A percentile compares a stretch with the other conserved stretches of the same genome.
These are phyloP conservation scores for Teunomyces atbi DNA, from an alignment of 805 yeast genomes.

Conservation along the genomic window DNA sequence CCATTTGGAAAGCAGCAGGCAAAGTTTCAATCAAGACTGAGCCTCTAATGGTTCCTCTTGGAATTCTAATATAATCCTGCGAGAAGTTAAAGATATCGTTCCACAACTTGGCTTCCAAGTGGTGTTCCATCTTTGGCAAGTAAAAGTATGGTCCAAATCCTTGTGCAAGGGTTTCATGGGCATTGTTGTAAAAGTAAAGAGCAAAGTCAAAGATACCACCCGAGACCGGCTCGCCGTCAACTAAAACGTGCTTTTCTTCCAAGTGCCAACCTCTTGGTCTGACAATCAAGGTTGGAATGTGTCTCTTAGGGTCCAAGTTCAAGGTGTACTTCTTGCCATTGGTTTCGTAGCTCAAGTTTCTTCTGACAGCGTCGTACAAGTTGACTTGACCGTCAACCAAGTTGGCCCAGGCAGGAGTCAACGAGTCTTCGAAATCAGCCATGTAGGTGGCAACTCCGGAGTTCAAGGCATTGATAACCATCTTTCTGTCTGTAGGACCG, in stretches of 20 bases:
- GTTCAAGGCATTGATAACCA: constrained; percentile 80
- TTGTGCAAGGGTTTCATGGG: constrained; percentile 53
- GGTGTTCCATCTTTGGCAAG: constrained; percentile 85
- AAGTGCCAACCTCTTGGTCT: constrained; percentile 91
- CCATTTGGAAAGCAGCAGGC: constrained; percentile 86
- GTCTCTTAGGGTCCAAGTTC: constrained; percentile 48
- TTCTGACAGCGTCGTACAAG: constrained; percentile 71
- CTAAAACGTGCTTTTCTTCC: constrained; percentile 66
- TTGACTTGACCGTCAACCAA: constrained; percentile 80
- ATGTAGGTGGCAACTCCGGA: constrained; percentile 77
- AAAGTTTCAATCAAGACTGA: constrained; percentile 80
- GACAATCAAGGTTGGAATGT: constrained; percentile 74
- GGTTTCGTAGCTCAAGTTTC: constrained; percentile 47
- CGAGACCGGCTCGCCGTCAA: constrained; percentile 74
- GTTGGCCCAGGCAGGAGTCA: constrained; percentile 81
- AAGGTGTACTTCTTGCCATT: constrained; percentile 46
- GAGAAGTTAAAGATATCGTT: constrained; percentile 75
- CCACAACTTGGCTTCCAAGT: constrained; percentile 80
- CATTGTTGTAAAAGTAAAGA: constrained; percentile 73
- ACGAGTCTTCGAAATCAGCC: constrained; percentile 85
- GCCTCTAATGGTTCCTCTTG: constrained; percentile 78
- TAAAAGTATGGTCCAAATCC: constrained; percentile 83
- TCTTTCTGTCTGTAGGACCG: constrained; percentile 82
- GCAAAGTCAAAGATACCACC: constrained; percentile 82
- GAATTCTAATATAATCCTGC: constrained; percentile 65